A percentile compares a stretch with the other conserved stretches of the same genome.
phyloP scores from a whole-genome alignment of 2,329 filamentous ascomycete genomes.

The Colletotrichum spinosum region DNA sequence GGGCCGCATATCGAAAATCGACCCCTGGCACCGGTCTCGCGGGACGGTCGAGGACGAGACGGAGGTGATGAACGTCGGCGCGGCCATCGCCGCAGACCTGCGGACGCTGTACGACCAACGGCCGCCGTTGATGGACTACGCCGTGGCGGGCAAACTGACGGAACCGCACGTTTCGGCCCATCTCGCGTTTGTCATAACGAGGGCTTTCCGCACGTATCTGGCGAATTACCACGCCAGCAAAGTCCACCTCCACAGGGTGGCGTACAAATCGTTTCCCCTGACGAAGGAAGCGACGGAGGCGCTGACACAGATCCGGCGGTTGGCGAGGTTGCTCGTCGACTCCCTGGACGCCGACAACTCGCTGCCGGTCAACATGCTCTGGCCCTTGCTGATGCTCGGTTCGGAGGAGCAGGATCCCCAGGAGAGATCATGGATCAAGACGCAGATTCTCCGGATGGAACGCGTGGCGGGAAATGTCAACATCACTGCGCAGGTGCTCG shows the following conservation, averaged over 20 bases:
- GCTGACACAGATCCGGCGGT: constrained; percentile 59
- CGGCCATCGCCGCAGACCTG: constrained; percentile 62
- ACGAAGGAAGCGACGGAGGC: constrained; percentile 61
- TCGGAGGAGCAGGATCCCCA: constrained; percentile 63
- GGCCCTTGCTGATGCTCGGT: constrained; percentile 67
- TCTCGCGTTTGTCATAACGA: constrained; percentile 61
- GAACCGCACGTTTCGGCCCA: constrained; percentile 60
- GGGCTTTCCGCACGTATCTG: constrained; percentile 66
- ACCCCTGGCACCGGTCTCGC: constrained; percentile 66
- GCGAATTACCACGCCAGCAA: constrained; percentile 68
- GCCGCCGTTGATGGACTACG: constrained; percentile 67
- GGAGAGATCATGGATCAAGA: constrained; percentile 63
- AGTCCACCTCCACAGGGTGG: constrained; percentile 67
- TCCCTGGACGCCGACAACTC: constrained; percentile 54
- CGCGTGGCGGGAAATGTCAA: constrained; percentile 56
- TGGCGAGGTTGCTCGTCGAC: constrained; percentile 59
- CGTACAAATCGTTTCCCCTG: constrained; percentile 64
- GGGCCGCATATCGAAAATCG: constrained; percentile 66
- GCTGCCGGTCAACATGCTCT: constrained; percentile 67
- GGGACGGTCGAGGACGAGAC: constrained; percentile 69
- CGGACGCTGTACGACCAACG: constrained; percentile 61
- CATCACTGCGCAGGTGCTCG: constrained; percentile 59
- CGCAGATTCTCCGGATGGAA: constrained; percentile 61
- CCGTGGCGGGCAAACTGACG: constrained; percentile 62
- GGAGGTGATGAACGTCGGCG: constrained; percentile 66